Evolutionary conservation across 2,329 filamentous ascomycete species (phyloP), one percentile per base, ranked within the genome.

Genomic region (Ophiostoma tasmaniense): DNA sequence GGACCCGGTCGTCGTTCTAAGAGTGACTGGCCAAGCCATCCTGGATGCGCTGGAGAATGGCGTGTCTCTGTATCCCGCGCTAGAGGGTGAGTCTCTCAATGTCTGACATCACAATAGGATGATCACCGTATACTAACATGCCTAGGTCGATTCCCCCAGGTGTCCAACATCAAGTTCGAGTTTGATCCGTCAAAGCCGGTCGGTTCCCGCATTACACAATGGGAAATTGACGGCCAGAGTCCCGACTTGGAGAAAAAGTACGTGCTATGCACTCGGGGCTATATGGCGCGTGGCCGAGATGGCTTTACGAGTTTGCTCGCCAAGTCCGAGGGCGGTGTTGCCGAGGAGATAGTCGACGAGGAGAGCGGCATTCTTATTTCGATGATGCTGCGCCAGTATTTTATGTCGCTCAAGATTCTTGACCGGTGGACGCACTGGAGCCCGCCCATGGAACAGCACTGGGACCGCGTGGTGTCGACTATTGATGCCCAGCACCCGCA

Each of bases 231-330:
- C 1, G 86, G 84, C 0, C 77, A 84, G 66, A 45, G 64, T 37
- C 83, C 88, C 0, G 85, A 92, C 28, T 78, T 84, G 13, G 81
- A 87, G 25, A 85, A 80, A 70, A 81, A 86, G 50, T 97, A 96
- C 75, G 83, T 84, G 0, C 81, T 97, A 2, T 90, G 89, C 10
- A 97, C 93, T 0, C 82, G 93, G 69, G 92, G 91, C 0, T 97
- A 97, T 76, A 96, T 97, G 92, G 89, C 85, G 3, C 86, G 91
- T 45, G 93, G 93, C 25, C 95, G 94, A 82, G 93, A 97, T 73
- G 93, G 93, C 1, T 97, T 90, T 78, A 85, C 84, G 1, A 89
- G 89, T 64, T 83, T 97, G 0, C 84, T 94, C n/a, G 86, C 92
- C 39, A 80, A 90, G 73, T 86, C 88, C 2, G 89, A 92, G 77